Conservation (phyloP, 768 basidiomycete genomes). For the Amylocystis lapponica region DNA sequence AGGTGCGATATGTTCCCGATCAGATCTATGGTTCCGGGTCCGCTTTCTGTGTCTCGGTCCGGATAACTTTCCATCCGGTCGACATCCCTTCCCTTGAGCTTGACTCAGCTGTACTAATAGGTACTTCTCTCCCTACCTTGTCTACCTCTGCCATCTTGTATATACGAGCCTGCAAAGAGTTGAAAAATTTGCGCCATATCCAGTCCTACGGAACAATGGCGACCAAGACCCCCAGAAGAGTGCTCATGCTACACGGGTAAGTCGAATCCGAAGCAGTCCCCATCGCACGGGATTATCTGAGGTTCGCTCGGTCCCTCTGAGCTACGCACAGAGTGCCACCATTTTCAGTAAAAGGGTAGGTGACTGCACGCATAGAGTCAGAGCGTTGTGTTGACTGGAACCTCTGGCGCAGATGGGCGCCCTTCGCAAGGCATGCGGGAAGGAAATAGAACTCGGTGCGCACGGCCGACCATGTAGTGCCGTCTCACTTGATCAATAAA, state of each 20-base stretch:
- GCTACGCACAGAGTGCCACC: constrained; percentile 66
- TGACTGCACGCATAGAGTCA: constrained; percentile 26
- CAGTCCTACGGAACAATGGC: too few species aligned
- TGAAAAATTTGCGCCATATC: too few species aligned
- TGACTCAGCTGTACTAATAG: too few species aligned
- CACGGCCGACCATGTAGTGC: neutral
- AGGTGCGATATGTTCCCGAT: too few species aligned
- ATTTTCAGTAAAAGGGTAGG: constrained; percentile 73
- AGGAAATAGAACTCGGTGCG: constrained; percentile 60
- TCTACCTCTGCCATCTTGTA: too few species aligned
- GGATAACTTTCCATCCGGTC: too few species aligned
- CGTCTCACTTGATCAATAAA: neutral
- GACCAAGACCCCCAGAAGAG: constrained; percentile 21
- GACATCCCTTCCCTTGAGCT: too few species aligned
- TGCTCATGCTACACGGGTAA: constrained; percentile 44
- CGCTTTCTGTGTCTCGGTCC: too few species aligned
- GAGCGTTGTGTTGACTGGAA: too few species aligned
- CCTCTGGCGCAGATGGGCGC: constrained; percentile 69
- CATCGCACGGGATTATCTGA: neutral
- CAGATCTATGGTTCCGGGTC: too few species aligned
- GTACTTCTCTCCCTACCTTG: too few species aligned
- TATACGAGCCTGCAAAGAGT: too few species aligned
- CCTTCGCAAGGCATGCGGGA: constrained; percentile 61
- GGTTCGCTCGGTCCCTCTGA: constrained; percentile 19
- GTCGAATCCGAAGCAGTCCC: constrained; percentile 8